phyloP scores from a whole-genome alignment of 1,284 basidiomycete species.

The Cryptococcus sp. region DNA sequence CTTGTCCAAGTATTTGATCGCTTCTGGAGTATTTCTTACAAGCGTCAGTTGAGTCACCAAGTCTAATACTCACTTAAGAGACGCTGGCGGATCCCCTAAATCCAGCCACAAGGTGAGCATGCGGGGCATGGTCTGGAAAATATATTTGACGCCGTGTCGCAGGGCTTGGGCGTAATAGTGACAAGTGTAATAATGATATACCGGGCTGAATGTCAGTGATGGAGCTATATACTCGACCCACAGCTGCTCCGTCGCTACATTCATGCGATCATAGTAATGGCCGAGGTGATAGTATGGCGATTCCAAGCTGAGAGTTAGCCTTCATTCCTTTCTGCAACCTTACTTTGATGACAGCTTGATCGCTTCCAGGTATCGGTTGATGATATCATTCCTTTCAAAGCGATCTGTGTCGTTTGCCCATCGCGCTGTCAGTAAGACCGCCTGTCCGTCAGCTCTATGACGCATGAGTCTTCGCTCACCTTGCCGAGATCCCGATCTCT shows the following conservation, averaged over 20 bases:
- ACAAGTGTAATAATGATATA: constrained; percentile 54
- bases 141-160: constrained; percentile 85
- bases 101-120: constrained; percentile 96
- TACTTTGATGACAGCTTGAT: constrained; percentile 63
- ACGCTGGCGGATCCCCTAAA: constrained; percentile 66
- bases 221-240: constrained; percentile 17
- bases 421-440: constrained; percentile 80
- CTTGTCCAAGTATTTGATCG: constrained; percentile 38
- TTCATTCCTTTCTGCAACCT: constrained; percentile 31
- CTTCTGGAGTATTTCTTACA: constrained; percentile 12
- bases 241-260: constrained; percentile 22
- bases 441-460: constrained; percentile 57
- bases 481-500: constrained; percentile 62
- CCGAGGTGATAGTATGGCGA: constrained; percentile 83
- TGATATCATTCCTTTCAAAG: constrained; percentile 67
- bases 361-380: constrained; percentile 64
- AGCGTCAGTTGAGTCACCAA: no score
- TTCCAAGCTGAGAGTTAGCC: constrained; percentile 66
- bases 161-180: constrained; percentile 75
- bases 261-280: constrained; percentile 71
- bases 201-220: constrained; percentile 18
- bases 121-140: constrained; percentile 93
- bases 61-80: constrained; percentile 25
- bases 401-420: constrained; percentile 93
- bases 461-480: constrained; percentile 55